Conservation (phyloP, 176 grass and related monocot genomes). For the Coix lacrymajobi region DNA sequence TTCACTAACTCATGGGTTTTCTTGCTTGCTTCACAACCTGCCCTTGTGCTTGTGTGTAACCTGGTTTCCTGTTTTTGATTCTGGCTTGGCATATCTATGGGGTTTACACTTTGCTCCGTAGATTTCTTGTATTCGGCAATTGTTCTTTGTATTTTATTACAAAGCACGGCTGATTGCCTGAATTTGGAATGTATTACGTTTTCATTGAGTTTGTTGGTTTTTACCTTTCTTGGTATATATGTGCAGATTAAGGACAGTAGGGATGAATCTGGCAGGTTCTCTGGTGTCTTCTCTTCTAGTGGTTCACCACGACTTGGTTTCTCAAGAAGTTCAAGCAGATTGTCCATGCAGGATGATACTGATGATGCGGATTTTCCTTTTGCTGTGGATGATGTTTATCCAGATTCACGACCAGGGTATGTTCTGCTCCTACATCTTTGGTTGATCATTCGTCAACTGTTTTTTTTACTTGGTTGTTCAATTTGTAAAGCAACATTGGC, state of each 20-base stretch:
- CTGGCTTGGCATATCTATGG: background rate
- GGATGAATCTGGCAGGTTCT: slow-evolving; percentile 97
- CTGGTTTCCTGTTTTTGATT: background rate
- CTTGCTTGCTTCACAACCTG: background rate
- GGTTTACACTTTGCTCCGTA: background rate
- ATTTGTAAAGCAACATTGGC: slow-evolving; percentile 2
- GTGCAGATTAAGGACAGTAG: slow-evolving; percentile 64
- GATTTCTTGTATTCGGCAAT: background rate
- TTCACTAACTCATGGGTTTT: background rate
- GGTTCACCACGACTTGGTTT: slow-evolving; percentile 65
- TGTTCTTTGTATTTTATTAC: background rate
- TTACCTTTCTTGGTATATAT: background rate
- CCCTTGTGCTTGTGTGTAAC: background rate
- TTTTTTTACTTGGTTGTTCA: background rate
- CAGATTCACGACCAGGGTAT: slow-evolving; percentile 87
- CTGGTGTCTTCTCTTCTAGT: slow-evolving; percentile 60
- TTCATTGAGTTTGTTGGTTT: background rate
- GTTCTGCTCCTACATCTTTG: slow-evolving; percentile 11
- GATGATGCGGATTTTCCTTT: slow-evolving; percentile 89
- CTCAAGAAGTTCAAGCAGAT: slow-evolving; percentile 90
- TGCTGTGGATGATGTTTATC: slow-evolving; percentile 95
- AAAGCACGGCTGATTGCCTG: background rate
- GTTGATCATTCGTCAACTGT: background rate
- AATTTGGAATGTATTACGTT: slow-evolving; percentile 10
- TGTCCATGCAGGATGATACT: slow-evolving; percentile 71